Conservation (phyloP, 495 filamentous ascomycete genomes). For the Penicillium diatomitis region DNA sequence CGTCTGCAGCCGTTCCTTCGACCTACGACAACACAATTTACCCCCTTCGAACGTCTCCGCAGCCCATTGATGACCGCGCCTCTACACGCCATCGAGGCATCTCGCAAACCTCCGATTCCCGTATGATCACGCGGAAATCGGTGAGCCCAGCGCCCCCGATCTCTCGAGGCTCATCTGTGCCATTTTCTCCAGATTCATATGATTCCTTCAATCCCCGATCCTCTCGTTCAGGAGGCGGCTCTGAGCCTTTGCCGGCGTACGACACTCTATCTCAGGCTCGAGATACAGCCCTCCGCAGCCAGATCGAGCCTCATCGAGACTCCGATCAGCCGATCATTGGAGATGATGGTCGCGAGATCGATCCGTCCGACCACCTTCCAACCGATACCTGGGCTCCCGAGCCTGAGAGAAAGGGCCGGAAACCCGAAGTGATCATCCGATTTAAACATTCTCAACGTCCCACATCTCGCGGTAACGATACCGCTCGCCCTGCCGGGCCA, state of each 20-base stretch:
- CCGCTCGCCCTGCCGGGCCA: conserved; percentile 5
- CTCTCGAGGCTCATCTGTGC: conserved; percentile 51
- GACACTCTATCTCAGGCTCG: conserved; percentile 34
- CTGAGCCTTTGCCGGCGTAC: conserved; percentile 30
- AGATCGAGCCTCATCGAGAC: conserved; percentile 27
- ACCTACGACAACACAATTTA: conserved; percentile 22
- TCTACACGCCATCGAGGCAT: conserved; percentile 14
- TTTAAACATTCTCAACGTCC: conserved; percentile 37
- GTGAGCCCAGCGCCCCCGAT: conserved; percentile 63
- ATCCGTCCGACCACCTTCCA: conserved; percentile 88
- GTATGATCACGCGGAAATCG: conserved; percentile 57
- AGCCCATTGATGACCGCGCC: conserved; percentile 17
- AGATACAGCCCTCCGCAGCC: conserved; percentile 26
- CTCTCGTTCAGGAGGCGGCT: conserved; percentile 20
- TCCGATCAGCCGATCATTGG: conserved; percentile 56
- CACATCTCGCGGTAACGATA: conserved; percentile 18
- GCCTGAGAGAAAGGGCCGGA: conserved; percentile 67
- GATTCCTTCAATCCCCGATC: conserved; percentile 35
- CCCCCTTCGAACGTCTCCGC: conserved; percentile 31
- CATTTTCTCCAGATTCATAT: conserved; percentile 84
- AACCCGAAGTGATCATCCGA: conserved; percentile 45
- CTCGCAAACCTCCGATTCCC: conserved; percentile 53
- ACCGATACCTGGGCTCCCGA: conserved; percentile 89
- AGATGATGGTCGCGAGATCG: conserved; percentile 76
- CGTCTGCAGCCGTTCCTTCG: conserved; percentile 11